phyloP scores from a whole-genome alignment of 1,284 basidiomycete genomes.

The Austroboletus novae-zelandiae region DNA sequence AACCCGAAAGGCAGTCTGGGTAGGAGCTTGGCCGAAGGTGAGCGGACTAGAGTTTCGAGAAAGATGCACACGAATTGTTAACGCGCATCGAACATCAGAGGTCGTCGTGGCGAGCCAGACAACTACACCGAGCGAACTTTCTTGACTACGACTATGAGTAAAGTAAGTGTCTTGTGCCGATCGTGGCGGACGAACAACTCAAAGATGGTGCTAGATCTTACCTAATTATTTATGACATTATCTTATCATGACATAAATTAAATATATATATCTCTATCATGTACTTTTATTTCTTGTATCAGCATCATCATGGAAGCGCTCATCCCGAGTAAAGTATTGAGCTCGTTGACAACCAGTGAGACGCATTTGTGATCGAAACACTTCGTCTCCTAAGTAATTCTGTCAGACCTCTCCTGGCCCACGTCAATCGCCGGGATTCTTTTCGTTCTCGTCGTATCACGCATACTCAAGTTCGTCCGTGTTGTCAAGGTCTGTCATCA shows the following conservation, averaged over 20 bases:
- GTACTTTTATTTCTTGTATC: too few species aligned
- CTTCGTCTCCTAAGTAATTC: neutral
- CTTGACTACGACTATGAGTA: neutral
- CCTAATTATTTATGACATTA: too few species aligned
- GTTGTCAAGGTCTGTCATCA: constrained; percentile 13
- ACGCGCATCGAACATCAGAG: neutral
- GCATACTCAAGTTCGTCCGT: constrained; percentile 11
- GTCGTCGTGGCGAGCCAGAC: neutral
- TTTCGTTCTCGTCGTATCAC: constrained; percentile 9
- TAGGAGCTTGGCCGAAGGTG: neutral
- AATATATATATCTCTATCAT: too few species aligned
- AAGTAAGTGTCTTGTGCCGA: too few species aligned
- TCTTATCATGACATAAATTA: too few species aligned
- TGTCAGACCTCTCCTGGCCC: constrained; percentile 1
- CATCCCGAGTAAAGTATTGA: neutral
- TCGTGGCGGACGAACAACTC: too few species aligned
- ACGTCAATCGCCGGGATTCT: neutral
- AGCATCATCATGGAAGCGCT: neutral
- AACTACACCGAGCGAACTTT: neutral
- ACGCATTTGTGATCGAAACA: neutral
- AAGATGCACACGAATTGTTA: neutral
- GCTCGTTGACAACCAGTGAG: neutral
- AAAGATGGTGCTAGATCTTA: too few species aligned
- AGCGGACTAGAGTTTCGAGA: neutral
- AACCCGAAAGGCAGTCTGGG: constrained; percentile 7